These are phyloP conservation scores for Solanum bukasovii DNA, from an alignment of 257 asterid species.

Conservation along the genomic window DNA sequence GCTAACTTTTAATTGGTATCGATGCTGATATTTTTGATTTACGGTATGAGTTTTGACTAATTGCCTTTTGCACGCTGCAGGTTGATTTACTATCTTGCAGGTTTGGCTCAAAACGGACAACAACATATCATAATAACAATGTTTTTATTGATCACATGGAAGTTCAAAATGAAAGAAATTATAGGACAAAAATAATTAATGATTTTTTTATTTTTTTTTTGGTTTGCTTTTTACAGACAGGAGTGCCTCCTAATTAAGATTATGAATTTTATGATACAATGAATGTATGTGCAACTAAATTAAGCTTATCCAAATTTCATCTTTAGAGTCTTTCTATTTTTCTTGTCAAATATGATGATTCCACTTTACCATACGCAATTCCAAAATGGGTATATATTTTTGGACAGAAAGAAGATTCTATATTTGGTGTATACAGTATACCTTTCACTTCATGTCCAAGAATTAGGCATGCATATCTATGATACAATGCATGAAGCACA, in stretches of 20 bases:
- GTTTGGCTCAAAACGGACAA: neutral
- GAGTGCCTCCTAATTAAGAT: neutral
- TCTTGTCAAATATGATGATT: neutral
- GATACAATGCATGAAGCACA: neutral
- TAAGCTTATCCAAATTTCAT: neutral
- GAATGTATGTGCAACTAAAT: neutral
- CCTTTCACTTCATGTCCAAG: neutral
- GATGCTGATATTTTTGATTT: fast-evolving
- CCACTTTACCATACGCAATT: neutral
- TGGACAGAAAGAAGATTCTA: neutral
- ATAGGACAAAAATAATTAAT: neutral
- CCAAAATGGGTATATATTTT: neutral
- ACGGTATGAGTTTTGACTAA: neutral
- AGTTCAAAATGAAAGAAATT: neutral
- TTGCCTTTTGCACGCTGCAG: neutral
- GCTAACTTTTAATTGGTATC: neutral
- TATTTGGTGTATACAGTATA: neutral
- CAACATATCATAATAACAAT: neutral
- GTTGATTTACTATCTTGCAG: neutral
- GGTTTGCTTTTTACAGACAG: neutral
- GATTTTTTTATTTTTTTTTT: neutral
- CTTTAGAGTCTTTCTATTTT: neutral
- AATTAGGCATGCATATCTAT: neutral
- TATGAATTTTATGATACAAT: neutral
- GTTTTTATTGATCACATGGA: neutral